Percentiles rank a stretch among this genome's conserved stretches.
Conservation (phyloP, 345 rosid species). For the Populus pruinosa region DNA sequence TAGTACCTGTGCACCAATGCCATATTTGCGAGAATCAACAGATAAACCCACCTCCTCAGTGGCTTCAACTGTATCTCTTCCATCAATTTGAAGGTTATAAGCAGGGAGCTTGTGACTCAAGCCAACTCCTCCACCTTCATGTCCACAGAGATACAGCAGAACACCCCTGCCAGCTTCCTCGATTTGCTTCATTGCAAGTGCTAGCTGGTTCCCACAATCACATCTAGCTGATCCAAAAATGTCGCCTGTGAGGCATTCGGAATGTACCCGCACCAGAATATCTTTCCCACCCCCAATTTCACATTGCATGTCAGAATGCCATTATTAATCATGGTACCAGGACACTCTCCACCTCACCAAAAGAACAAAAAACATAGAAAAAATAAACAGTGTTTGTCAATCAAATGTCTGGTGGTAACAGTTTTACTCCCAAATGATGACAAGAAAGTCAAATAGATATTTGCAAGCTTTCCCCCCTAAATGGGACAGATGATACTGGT, state of each 20-base stretch:
- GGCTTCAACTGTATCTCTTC: slow-evolving; percentile 87
- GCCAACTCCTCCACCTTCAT: slow-evolving; percentile 91
- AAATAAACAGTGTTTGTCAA: background rate
- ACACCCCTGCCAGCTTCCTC: slow-evolving; percentile 69
- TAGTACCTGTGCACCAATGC: slow-evolving; percentile 87
- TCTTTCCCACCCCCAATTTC: slow-evolving; percentile 75
- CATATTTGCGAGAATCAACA: slow-evolving; percentile 85
- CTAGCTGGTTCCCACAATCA: slow-evolving; percentile 75
- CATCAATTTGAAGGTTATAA: slow-evolving; percentile 80
- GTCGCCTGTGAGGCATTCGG: slow-evolving; percentile 77
- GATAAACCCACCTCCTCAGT: slow-evolving; percentile 83
- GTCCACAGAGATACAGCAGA: slow-evolving; percentile 81
- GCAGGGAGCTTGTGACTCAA: slow-evolving; percentile 89
- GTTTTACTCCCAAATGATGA: background rate
- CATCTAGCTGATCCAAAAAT: slow-evolving; percentile 78
- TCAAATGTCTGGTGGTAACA: no score
- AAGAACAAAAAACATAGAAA: background rate
- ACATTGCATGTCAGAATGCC: slow-evolving; percentile 9
- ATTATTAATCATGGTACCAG: background rate
- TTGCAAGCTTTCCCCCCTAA: background rate
- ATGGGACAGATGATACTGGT: background rate
- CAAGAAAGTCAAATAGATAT: background rate
- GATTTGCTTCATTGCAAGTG: slow-evolving; percentile 76
- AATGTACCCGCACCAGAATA: slow-evolving; percentile 73
- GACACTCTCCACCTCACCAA: background rate